A percentile compares a stretch with the other conserved stretches of the same genome.
Conservation (phyloP, 495 filamentous ascomycete species). For the Bombardia bombarda region DNA sequence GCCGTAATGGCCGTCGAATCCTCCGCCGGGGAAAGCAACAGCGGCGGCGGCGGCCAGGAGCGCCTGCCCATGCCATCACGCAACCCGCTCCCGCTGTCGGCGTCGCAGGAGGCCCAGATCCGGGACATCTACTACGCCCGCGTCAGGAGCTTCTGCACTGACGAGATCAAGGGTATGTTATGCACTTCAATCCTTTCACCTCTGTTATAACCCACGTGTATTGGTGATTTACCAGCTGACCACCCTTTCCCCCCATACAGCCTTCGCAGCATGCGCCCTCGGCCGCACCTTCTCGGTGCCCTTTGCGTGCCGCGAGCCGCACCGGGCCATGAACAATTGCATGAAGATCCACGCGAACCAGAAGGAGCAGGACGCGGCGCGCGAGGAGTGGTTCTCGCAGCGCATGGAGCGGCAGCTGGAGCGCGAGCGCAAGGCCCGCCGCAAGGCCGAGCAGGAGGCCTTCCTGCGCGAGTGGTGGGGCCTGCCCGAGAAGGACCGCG, state of each 20-base stretch:
- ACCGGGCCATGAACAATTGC: constrained; percentile 83
- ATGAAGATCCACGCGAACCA: constrained; percentile 81
- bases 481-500: constrained; percentile 40
- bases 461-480: constrained; percentile 56
- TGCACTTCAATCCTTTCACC: background rate
- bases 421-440: constrained; percentile 51
- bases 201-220: too few species aligned
- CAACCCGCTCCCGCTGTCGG: constrained; percentile 88
- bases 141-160: constrained; percentile 67
- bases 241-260: constrained; percentile 34
- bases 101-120: constrained; percentile 85
- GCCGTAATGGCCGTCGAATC: constrained; percentile 27
- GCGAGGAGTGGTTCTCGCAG: constrained; percentile 86
- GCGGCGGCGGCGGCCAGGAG: background rate
- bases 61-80: constrained; percentile 50
- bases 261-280: constrained; percentile 78
- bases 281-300: constrained; percentile 77
- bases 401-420: constrained; percentile 56
- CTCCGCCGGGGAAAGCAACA: background rate
- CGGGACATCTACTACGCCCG: constrained; percentile 82
- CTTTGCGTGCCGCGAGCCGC: constrained; percentile 72
- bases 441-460: constrained; percentile 46
- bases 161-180: constrained; percentile 74
- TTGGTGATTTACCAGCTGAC: too few species aligned
- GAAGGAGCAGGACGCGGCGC: constrained; percentile 76